Percentiles rank a stretch among this genome's conserved stretches.
Evolutionary conservation across 345 rosid genomes (phyloP).

Genomic region (Rhizophora mangle): DNA sequence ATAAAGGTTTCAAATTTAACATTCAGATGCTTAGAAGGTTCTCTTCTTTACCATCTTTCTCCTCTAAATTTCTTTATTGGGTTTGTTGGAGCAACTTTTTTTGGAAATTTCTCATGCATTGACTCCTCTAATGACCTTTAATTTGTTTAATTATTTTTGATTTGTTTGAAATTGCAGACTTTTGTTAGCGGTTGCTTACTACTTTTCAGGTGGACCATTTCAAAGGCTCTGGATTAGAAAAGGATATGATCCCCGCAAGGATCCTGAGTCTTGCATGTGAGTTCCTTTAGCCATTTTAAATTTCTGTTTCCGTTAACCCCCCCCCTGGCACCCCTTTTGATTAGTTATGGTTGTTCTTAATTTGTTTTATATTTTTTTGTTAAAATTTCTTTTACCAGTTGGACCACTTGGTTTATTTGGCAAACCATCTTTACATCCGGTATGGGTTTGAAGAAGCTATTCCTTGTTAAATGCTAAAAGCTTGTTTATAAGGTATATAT

Average conservation of each 20-base stretch:
- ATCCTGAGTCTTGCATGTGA: conserved; percentile 95
- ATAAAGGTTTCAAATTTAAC: conserved; percentile 59
- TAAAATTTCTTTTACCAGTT: neutral
- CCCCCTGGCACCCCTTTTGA: neutral
- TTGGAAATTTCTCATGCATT: neutral
- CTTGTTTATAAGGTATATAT: too few relatives aligned
- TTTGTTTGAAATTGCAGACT: conserved; percentile 50
- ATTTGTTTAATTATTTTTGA: conserved; percentile 7
- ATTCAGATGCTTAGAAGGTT: conserved; percentile 72
- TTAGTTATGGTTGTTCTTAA: neutral
- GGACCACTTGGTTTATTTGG: neutral
- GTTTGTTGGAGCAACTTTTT: conserved; percentile 1
- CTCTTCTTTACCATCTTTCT: conserved; percentile 12
- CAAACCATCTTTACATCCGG: neutral
- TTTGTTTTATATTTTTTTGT: neutral
- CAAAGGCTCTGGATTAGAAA: conserved; percentile 88
- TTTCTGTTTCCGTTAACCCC: neutral
- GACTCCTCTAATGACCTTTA: neutral
- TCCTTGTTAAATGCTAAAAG: too few relatives aligned
- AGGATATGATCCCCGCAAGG: conserved; percentile 96
- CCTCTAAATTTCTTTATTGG: conserved; percentile 12
- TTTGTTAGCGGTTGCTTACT: conserved; percentile 79
- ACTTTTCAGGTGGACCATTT: conserved; percentile 88
- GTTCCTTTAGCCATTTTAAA: conserved; percentile 21
- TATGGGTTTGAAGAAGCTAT: too few relatives aligned